Base-by-base conservation (phyloP, 768 basidiomycete genomes). In the Tulasnella sp. region DNA sequence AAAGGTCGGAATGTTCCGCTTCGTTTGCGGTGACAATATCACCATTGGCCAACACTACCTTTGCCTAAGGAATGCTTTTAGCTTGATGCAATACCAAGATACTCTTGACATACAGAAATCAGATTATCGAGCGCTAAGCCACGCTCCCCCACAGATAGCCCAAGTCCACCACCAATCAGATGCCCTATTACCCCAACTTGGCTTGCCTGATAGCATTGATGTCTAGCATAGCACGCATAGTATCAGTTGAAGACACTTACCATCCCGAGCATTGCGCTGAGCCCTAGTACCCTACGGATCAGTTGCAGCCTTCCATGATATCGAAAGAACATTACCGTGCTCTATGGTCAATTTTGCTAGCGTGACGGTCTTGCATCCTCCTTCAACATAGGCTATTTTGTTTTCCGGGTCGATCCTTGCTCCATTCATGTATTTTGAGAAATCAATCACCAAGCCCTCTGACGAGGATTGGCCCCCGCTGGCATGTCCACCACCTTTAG, bases 81-180 rank as follows among this genome's bases (percentile, higher is more conserved):
- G 12, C 12, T 19, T 19, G 34, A 35, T 19, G 12, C 19, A 12
- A 35, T 35, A 12, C 12, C 12, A 12, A 35, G 34, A 35, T 10
- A 12, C 12, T 35, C 12, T 35, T 10, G 19, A 35, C 12, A 12
- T 35, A 35, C 34, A 12, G 43, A 28, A 35, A 53, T 45, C 16
- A 53, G 22, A 28, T 53, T 53, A 34, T 53, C 51, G 19, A 29
- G 24, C 3, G 32, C 51, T 13, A 53, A 34, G 10, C 51, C 51
- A 20, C 46, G 22, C 19, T 16, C 25, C 10, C 51, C 51, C 19
- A 24, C 28, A n/a, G 20, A 28, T 15, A 25, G 46, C 15, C 44
- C 44, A 3, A 45, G 15, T 5, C 51, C 51, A 31, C 51, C 51
- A 10, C 51, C 43, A 16, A 33, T 9, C 19, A 34, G 20, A 13